phyloP scores from a whole-genome alignment of 2,329 filamentous ascomycete genomes.

The Chaetomiaceae sp. region DNA sequence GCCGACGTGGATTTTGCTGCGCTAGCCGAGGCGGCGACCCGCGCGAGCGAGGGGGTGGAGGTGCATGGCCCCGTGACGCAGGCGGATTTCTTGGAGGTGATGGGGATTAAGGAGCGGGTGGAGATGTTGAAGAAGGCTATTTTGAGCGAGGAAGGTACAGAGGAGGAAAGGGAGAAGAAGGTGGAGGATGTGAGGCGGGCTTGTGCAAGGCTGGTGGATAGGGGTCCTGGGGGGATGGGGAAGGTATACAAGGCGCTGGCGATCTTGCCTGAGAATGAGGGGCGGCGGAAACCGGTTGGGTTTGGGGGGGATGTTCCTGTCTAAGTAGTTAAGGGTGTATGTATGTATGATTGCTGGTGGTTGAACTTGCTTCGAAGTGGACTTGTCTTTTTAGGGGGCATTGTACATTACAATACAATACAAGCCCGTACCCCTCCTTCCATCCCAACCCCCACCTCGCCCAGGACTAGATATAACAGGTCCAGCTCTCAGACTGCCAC shows the following conservation, averaged over 20 bases:
- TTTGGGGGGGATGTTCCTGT: constrained; percentile 71
- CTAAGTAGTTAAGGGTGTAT: neutral
- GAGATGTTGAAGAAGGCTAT: constrained; percentile 55
- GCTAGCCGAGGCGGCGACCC: constrained; percentile 74
- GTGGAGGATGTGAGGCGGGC: constrained; percentile 63
- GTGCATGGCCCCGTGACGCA: constrained; percentile 91
- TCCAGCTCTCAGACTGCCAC: too few relatives aligned
- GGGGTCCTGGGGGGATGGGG: constrained; percentile 82
- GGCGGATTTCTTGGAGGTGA: constrained; percentile 67
- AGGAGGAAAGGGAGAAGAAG: constrained; percentile 37
- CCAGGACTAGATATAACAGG: too few relatives aligned
- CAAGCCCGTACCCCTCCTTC: too few relatives aligned
- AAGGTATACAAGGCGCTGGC: constrained; percentile 91
- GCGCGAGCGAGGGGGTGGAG: constrained; percentile 74
- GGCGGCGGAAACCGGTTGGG: constrained; percentile 74
- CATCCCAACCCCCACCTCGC: too few relatives aligned
- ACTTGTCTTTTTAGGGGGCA: neutral
- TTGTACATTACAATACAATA: neutral
- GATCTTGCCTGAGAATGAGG: constrained; percentile 76
- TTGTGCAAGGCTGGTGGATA: constrained; percentile 80
- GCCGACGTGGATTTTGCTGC: constrained; percentile 92
- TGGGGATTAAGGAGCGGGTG: constrained; percentile 81
- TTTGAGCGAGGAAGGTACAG: neutral
- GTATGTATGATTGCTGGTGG: neutral
- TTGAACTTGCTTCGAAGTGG: too few relatives aligned